Percentiles rank a stretch among this genome's conserved stretches.
Conservation (phyloP, 2,329 filamentous ascomycete genomes). For the Diatrype stigma region DNA sequence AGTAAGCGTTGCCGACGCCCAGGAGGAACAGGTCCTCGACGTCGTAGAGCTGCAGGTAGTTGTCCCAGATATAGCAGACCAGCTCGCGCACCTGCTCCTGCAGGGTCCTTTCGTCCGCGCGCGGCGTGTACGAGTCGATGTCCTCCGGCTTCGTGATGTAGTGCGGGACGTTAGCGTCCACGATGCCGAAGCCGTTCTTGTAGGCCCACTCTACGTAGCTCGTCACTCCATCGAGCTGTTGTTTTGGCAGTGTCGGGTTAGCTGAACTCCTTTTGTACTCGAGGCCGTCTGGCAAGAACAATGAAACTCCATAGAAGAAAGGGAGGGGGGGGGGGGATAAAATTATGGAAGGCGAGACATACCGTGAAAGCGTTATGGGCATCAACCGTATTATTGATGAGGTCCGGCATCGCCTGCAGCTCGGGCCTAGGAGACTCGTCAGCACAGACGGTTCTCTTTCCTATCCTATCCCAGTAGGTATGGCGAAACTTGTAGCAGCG, state of each 20-base stretch:
- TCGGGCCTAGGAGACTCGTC: conserved; percentile 52
- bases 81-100: conserved; percentile 66
- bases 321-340: no score
- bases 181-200: conserved; percentile 71
- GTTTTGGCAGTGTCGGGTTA: conserved; percentile 15
- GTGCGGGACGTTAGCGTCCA: conserved; percentile 88
- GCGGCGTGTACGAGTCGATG: conserved; percentile 42
- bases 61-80: conserved; percentile 90
- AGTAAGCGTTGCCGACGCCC: conserved; percentile 84
- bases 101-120: conserved; percentile 41
- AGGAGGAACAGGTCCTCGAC: conserved; percentile 76
- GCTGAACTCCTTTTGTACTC: no score
- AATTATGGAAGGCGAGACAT: conserved; percentile 36
- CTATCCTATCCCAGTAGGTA: no score
- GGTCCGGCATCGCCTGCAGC: conserved; percentile 62
- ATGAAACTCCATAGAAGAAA: no score
- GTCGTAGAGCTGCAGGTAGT: conserved; percentile 80
- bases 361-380: conserved; percentile 87
- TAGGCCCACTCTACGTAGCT: conserved; percentile 83
- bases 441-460: no score
- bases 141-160: conserved; percentile 64
- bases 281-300: not conserved
- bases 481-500: no score
- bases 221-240: conserved; percentile 73
- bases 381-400: conserved; percentile 68